Evolutionary conservation across 208 protist species (phyloP).

Genomic region (Histomonas meleagridis): DNA sequence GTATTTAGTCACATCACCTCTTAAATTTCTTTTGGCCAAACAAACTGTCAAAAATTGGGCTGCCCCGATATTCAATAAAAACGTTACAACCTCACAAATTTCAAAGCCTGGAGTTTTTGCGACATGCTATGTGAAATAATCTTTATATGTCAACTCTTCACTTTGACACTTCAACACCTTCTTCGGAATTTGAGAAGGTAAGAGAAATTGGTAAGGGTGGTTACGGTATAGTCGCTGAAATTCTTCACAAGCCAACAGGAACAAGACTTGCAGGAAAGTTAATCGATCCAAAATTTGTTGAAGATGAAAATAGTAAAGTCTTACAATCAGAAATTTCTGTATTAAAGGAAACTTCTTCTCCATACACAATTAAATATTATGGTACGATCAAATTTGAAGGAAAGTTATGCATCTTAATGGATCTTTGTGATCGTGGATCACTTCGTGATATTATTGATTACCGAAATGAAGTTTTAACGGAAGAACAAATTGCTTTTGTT

Average conservation of each 20-base stretch:
- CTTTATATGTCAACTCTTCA: no score
- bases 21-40: no score
- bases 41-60: no score
- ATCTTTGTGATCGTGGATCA: background rate
- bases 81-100: no score
- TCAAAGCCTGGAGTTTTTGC: no score
- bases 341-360: background rate
- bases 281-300: background rate
- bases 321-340: background rate
- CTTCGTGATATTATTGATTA: background rate
- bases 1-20: no score
- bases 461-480: background rate
- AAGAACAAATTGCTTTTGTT: constrained; percentile 4
- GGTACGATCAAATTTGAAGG: background rate
- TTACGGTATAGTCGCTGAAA: background rate
- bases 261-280: background rate
- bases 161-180: no score
- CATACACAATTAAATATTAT: background rate
- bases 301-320: background rate
- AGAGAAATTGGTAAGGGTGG: constrained; percentile 24
- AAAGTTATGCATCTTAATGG: background rate
- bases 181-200: no score
- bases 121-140: no score
- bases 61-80: no score
- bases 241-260: background rate